These are phyloP conservation scores for Shiraia bambusicola DNA, from an alignment of 2,329 filamentous ascomycete genomes.

Conservation along the genomic window DNA sequence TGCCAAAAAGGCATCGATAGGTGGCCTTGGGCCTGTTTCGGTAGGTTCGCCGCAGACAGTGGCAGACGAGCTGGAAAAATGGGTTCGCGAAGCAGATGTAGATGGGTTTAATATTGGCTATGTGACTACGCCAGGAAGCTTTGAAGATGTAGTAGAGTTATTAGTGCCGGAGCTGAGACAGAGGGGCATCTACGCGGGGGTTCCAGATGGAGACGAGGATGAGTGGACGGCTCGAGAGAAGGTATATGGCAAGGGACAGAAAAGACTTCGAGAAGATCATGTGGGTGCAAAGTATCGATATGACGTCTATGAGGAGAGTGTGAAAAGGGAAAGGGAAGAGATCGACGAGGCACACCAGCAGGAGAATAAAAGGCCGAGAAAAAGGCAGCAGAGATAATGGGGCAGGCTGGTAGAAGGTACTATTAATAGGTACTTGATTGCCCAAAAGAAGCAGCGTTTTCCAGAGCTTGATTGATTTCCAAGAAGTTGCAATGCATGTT, in stretches of 20 bases:
- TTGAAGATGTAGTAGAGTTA: constrained; percentile 42
- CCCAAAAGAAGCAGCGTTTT: too few relatives aligned
- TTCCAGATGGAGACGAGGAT: constrained; percentile 17
- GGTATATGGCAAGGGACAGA: constrained; percentile 63
- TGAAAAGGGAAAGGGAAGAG: background rate
- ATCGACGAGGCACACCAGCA: background rate
- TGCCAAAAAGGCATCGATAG: constrained; percentile 55
- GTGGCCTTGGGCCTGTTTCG: constrained; percentile 54
- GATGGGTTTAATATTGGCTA: constrained; percentile 43
- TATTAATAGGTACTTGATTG: too few relatives aligned
- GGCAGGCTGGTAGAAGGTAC: too few relatives aligned
- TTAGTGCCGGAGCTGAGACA: constrained; percentile 41
- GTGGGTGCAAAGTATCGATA: constrained; percentile 63
- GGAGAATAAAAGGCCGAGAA: background rate
- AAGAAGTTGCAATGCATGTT: too few relatives aligned
- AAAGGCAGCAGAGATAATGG: background rate
- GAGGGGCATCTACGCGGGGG: constrained; percentile 33
- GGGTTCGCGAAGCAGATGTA: constrained; percentile 49
- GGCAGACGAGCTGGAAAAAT: constrained; percentile 50
- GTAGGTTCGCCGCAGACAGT: constrained; percentile 42
- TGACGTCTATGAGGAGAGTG: constrained; percentile 57
- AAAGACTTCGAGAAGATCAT: constrained; percentile 59
- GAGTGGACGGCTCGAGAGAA: constrained; percentile 53
- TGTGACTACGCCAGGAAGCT: constrained; percentile 47
- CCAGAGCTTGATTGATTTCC: too few relatives aligned